Conservation (phyloP, 192 early-diverging fungal species). For the Mortierella hygrophila region DNA sequence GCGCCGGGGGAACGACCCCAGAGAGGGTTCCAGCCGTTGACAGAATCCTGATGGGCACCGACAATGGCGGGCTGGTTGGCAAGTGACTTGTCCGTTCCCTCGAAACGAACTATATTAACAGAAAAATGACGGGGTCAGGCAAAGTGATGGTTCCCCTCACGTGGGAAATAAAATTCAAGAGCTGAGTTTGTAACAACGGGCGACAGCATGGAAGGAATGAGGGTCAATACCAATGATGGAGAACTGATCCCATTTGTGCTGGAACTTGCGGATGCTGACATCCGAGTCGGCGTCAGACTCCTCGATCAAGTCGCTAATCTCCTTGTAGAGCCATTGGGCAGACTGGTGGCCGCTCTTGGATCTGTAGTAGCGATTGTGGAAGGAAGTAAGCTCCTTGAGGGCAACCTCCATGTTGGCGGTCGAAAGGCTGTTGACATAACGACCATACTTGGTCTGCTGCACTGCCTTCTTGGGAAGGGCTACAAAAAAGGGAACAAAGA, state of each 20-base stretch:
- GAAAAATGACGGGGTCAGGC: not conserved
- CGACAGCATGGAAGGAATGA: not conserved
- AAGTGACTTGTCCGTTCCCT: constrained; percentile 63
- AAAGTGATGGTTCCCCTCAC: not conserved
- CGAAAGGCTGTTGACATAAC: constrained; percentile 72
- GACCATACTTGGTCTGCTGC: constrained; percentile 70
- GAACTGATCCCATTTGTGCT: constrained; percentile 87
- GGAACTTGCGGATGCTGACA: constrained; percentile 79
- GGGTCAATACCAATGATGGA: constrained; percentile 65
- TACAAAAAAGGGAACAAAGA: not conserved
- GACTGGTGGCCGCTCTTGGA: constrained; percentile 74
- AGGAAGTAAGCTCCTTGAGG: constrained; percentile 82
- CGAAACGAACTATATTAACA: constrained; percentile 73
- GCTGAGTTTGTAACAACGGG: not conserved
- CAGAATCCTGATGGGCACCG: constrained; percentile 91
- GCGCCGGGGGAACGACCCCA: constrained; percentile 78
- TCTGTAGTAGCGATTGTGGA: constrained; percentile 94
- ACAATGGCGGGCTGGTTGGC: constrained; percentile 81
- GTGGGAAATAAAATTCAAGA: not conserved
- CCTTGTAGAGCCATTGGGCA: constrained; percentile 75
- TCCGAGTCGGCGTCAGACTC: constrained; percentile 46
- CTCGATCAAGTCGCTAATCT: constrained; percentile 64
- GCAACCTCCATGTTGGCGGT: constrained; percentile 75
- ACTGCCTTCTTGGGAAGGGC: constrained; percentile 66
- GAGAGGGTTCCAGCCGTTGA: constrained; percentile 88